Evolutionary conservation across 2,329 filamentous ascomycete species (phyloP), one percentile per base, ranked within the genome.

Genomic region (Pyricularia sp.): DNA sequence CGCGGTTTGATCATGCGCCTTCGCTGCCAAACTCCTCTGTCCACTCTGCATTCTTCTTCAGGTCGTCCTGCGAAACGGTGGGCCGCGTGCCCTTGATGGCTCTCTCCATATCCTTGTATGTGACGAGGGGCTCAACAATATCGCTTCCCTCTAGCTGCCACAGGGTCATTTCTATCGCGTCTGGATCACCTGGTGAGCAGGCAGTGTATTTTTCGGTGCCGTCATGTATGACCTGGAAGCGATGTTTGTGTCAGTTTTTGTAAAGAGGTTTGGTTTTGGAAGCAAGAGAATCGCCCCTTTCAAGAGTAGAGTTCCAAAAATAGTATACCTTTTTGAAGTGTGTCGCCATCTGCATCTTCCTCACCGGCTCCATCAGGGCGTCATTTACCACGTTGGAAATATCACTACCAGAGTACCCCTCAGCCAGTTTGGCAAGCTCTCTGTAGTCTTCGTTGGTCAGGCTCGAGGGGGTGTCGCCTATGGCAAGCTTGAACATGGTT

Each of bases 1-100:
- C 6, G 31, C n/a, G 6, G n/a, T 28, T n/a, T 9, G 17, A 4
- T 61, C 75, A 86, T 73, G 84, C 83, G 23, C 94, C 94, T 78
- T 97, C 94, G 77, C 93, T 97, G 69, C 94, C 94, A 80, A 98
- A 98, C 81, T 98, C 94, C 75, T 90, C 87, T 11, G 95, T 99
- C 95, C 95, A 99, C 64, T 97, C 93, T 65, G 91, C 85, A 78
- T 94, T 97, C 75, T 88, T 86, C 73, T 88, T 85, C 64, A 99
- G 85, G 77, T 99, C 96, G 67, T 93, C 93, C 67, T 87, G 85
- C 68, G 93, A 95, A 68, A 99, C 95, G 0, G 95, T 98, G 26
- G 95, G 95, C 76, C 95, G 84, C 67, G 92, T 92, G 65, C 90
- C 88, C 76, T 93, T 94, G 75, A 99, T 91, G 1, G 95, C 94